phyloP scores from a whole-genome alignment of 2,329 filamentous ascomycete species.

The Talaromyces marneffei region DNA sequence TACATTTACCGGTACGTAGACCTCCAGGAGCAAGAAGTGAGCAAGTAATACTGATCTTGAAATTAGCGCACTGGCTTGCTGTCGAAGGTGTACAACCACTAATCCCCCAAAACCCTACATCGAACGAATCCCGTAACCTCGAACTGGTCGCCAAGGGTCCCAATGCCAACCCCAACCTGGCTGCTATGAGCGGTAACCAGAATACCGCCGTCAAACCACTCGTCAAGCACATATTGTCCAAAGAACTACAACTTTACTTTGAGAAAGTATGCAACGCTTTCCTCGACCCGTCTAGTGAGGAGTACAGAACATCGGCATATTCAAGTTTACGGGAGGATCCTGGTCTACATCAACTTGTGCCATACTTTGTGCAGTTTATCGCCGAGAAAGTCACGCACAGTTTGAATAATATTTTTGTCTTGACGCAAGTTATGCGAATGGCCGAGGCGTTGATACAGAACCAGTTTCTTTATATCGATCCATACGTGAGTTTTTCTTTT shows the following conservation, averaged over 20 bases:
- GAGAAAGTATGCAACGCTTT: slow-evolving; percentile 88
- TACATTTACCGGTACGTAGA: slow-evolving; percentile 70
- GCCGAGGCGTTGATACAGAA: slow-evolving; percentile 80
- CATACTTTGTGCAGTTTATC: slow-evolving; percentile 95
- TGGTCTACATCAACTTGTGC: slow-evolving; percentile 87
- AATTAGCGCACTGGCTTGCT: slow-evolving; percentile 85
- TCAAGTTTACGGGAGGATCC: slow-evolving; percentile 83
- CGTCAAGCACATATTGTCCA: slow-evolving; percentile 92
- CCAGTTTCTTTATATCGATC: slow-evolving; percentile 67
- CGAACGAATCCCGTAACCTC: slow-evolving; percentile 72
- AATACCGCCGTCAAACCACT: slow-evolving; percentile 78
- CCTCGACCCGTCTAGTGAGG: slow-evolving; percentile 79
- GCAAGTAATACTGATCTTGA: neutral
- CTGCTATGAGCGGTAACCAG: slow-evolving; percentile 76
- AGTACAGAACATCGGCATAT: slow-evolving; percentile 78
- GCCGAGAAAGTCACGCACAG: slow-evolving; percentile 93
- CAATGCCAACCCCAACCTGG: slow-evolving; percentile 77
- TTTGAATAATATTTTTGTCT: slow-evolving; percentile 79
- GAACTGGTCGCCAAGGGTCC: slow-evolving; percentile 87
- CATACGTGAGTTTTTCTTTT: slow-evolving; percentile 46
- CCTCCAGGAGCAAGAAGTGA: neutral
- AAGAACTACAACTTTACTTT: slow-evolving; percentile 94
- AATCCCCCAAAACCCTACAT: slow-evolving; percentile 92
- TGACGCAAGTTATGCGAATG: slow-evolving; percentile 89
- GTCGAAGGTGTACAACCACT: slow-evolving; percentile 96